Percentiles rank a stretch among this genome's conserved stretches.
Evolutionary conservation across 1,284 basidiomycete genomes (phyloP).

Genomic region (Leccinum griseonigrum): DNA sequence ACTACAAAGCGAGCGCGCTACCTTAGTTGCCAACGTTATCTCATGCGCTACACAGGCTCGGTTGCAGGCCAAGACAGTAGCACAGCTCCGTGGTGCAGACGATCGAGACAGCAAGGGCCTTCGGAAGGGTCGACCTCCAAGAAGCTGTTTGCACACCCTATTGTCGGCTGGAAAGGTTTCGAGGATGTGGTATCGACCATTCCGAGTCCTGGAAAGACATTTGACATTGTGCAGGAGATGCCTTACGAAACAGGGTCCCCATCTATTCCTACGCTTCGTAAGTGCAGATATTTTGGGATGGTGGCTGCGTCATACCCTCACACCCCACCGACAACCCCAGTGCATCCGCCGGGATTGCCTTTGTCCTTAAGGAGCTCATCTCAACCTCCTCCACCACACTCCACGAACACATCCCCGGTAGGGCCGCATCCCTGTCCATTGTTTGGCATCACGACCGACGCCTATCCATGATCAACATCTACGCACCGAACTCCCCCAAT

Average conservation of each 20-base stretch:
- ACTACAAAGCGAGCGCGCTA: conserved; percentile 70
- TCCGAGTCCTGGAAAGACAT: conserved; percentile 67
- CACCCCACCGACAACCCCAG: neutral
- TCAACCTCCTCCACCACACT: neutral
- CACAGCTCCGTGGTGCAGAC: conserved; percentile 72
- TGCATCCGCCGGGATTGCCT: neutral
- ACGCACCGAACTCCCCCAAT: neutral
- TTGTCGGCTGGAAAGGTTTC: conserved; percentile 95
- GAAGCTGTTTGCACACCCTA: conserved; percentile 79
- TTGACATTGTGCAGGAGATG: conserved; percentile 73
- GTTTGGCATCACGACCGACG: neutral
- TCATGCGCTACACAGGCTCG: conserved; percentile 46
- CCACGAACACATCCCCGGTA: neutral
- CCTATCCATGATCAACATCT: neutral
- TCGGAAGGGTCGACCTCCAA: conserved; percentile 33
- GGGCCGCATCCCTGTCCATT: neutral
- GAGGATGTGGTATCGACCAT: conserved; percentile 84
- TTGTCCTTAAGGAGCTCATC: neutral
- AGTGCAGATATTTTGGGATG: conserved; percentile 21
- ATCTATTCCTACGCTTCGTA: conserved; percentile 43
- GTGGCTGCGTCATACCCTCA: neutral
- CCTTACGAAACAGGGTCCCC: conserved; percentile 33
- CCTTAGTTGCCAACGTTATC: conserved; percentile 18
- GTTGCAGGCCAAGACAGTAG: conserved; percentile 85
- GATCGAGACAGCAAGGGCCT: conserved; percentile 37